Evolutionary conservation across 352 stramenopile genomes (phyloP).

Genomic region (Phytopythium vexans): DNA sequence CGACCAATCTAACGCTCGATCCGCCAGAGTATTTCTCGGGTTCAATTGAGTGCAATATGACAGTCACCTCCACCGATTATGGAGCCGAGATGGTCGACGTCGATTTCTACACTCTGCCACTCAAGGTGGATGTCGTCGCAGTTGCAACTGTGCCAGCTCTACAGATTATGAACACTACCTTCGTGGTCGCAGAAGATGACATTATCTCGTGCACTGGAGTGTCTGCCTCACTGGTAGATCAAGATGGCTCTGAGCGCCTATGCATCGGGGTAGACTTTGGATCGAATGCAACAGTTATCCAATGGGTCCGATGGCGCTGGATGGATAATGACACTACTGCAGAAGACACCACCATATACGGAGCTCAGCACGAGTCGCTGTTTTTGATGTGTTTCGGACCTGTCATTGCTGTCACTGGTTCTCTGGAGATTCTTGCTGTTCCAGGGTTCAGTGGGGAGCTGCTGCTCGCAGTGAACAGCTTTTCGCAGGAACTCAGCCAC

Average conservation of each 20-base stretch:
- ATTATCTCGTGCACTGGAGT: slow-evolving; percentile 18
- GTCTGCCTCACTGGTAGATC: slow-evolving; percentile 22
- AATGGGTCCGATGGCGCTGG: slow-evolving; percentile 13
- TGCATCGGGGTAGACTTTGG: slow-evolving; percentile 27
- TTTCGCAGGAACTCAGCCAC: slow-evolving; percentile 13
- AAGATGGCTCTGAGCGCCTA: slow-evolving; percentile 29
- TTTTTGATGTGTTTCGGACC: slow-evolving; percentile 6
- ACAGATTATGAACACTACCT: slow-evolving; percentile 6
- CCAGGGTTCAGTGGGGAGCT: slow-evolving; percentile 18
- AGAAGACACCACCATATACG: too few relatives aligned
- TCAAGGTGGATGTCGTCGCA: slow-evolving; percentile 13
- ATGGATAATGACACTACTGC: too few relatives aligned
- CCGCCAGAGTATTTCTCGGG: slow-evolving; percentile 28
- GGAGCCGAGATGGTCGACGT: slow-evolving; percentile 10
- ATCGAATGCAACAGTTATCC: slow-evolving; percentile 8
- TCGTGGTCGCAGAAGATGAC: slow-evolving; percentile 22
- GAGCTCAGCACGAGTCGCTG: too few relatives aligned
- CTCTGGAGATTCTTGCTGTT: slow-evolving; percentile 19
- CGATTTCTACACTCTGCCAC: slow-evolving; percentile 10
- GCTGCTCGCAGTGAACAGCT: slow-evolving; percentile 9
- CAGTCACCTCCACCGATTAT: slow-evolving; percentile 15
- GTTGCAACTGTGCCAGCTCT: slow-evolving; percentile 22
- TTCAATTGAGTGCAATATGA: slow-evolving; percentile 18
- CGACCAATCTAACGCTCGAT: slow-evolving; percentile 10
- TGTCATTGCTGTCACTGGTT: slow-evolving; percentile 9